Percentiles rank a stretch among this genome's conserved stretches.
phyloP scores from a whole-genome alignment of 148 eudicot genomes.

The Rhododendron ovatum region DNA sequence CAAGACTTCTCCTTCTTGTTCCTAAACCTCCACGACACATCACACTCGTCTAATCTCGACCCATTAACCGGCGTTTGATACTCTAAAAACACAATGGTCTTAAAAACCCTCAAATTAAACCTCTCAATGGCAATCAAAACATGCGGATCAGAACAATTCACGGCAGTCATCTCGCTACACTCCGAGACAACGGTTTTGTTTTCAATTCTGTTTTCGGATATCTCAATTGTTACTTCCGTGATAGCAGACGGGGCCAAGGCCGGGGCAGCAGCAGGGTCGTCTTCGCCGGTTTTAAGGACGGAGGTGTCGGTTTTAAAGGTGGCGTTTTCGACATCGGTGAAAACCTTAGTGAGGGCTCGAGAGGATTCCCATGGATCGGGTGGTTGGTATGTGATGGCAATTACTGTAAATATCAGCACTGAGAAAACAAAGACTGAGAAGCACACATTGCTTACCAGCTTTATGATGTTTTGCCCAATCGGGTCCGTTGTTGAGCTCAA shows the following conservation, averaged over 20 bases:
- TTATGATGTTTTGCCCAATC: slow-evolving; percentile 74
- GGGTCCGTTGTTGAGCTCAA: slow-evolving; percentile 49
- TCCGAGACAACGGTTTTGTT: slow-evolving; percentile 28
- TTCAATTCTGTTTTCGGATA: slow-evolving; percentile 37
- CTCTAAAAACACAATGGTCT: slow-evolving; percentile 63
- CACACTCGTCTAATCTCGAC: slow-evolving; percentile 63
- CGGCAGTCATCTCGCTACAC: slow-evolving; percentile 37
- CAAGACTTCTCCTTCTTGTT: slow-evolving; percentile 88
- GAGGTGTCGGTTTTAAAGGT: slow-evolving; percentile 83
- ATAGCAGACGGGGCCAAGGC: slow-evolving; percentile 31
- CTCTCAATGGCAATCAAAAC: slow-evolving; percentile 65
- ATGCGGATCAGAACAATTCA: slow-evolving; percentile 81
- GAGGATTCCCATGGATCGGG: slow-evolving; percentile 98
- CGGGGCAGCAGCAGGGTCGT: slow-evolving; percentile 35
- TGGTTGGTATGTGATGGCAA: slow-evolving; percentile 90
- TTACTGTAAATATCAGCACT: slow-evolving; percentile 66
- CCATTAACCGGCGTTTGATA: slow-evolving; percentile 73
- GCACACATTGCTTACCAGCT: slow-evolving; percentile 83
- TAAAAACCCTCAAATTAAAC: slow-evolving; percentile 65
- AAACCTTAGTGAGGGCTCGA: slow-evolving; percentile 69
- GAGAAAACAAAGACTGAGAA: slow-evolving; percentile 86
- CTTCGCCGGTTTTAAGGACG: slow-evolving; percentile 81
- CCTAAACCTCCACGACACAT: slow-evolving; percentile 87
- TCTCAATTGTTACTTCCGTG: slow-evolving; percentile 47
- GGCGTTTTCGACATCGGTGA: slow-evolving; percentile 65